Evolutionary conservation across 2,329 filamentous ascomycete species (phyloP).

Genomic region (Phialophora chinensis): DNA sequence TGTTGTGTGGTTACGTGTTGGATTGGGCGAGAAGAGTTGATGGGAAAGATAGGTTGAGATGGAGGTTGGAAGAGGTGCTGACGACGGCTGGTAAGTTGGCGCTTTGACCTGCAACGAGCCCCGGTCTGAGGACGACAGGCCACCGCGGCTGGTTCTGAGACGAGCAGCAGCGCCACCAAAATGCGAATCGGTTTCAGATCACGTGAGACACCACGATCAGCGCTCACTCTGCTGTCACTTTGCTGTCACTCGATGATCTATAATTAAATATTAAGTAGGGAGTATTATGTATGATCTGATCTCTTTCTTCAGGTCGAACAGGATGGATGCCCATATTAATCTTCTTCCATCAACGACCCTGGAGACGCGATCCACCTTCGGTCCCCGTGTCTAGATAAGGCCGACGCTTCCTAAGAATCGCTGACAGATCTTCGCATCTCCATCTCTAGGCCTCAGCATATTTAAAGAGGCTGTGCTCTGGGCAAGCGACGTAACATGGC

Average conservation of each 20-base stretch:
- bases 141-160: slow-evolving; percentile 18
- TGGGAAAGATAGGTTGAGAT: slow-evolving; percentile 26
- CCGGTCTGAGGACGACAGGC: slow-evolving; percentile 11
- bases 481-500: slow-evolving; percentile 15
- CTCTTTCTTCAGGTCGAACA: neutral
- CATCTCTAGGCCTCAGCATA: slow-evolving; percentile 10
- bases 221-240: neutral
- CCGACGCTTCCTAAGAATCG: neutral
- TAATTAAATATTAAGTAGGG: slow-evolving; percentile 4
- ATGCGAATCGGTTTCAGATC: slow-evolving; percentile 6
- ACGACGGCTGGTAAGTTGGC: slow-evolving; percentile 35
- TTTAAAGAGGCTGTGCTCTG: slow-evolving; percentile 27
- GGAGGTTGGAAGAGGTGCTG: slow-evolving; percentile 30
- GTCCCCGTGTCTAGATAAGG: slow-evolving; percentile 5
- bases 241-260: neutral
- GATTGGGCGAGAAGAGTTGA: slow-evolving; percentile 20
- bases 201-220: slow-evolving; percentile 9
- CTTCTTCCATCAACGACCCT: neutral
- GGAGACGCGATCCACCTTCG: neutral
- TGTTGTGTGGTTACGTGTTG: slow-evolving; percentile 11
- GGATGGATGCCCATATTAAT: neutral
- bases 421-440: neutral
- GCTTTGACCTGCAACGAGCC: slow-evolving; percentile 31
- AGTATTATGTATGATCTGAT: neutral
- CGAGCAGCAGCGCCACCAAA: slow-evolving; percentile 14